These are phyloP conservation scores for Leptodontidium sp. DNA, from an alignment of 2,329 filamentous ascomycete genomes.

Conservation along the genomic window DNA sequence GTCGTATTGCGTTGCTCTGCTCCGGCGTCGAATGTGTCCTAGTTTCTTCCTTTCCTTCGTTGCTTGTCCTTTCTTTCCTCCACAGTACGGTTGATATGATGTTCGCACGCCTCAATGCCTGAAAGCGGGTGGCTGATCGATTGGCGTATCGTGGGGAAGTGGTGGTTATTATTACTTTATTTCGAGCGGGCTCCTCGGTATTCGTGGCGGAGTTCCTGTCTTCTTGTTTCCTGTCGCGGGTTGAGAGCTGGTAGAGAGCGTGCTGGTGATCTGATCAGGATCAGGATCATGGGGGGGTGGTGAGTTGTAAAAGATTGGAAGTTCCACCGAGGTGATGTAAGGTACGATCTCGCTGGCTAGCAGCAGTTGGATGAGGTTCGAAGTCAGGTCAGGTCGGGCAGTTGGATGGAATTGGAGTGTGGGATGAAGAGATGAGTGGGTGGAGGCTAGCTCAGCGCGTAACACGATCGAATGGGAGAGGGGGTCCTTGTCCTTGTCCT, in stretches of 20 bases:
- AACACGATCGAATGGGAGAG: slow-evolving; percentile 36
- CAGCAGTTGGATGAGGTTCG: slow-evolving; percentile 38
- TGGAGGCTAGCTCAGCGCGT: slow-evolving; percentile 33
- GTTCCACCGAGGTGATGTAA: slow-evolving; percentile 30
- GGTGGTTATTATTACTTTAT: slow-evolving; percentile 35
- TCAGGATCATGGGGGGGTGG: slow-evolving; percentile 31
- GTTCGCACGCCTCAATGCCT: slow-evolving; percentile 22
- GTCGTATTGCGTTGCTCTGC: slow-evolving; percentile 28
- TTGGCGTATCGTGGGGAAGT: slow-evolving; percentile 28
- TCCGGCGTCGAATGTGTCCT: slow-evolving; percentile 15
- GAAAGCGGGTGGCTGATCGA: slow-evolving; percentile 23
- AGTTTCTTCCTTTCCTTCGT: background rate
- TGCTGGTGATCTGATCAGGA: slow-evolving; percentile 30
- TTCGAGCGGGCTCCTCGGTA: slow-evolving; percentile 11
- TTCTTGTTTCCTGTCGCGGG: slow-evolving; percentile 13
- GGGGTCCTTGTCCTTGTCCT: slow-evolving; percentile 15
- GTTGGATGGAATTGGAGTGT: slow-evolving; percentile 21
- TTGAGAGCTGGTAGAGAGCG: slow-evolving; percentile 22
- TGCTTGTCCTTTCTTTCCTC: slow-evolving; percentile 10
- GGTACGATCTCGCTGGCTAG: slow-evolving; percentile 37
- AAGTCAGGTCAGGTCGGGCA: background rate
- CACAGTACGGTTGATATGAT: background rate
- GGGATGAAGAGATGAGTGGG: slow-evolving; percentile 25
- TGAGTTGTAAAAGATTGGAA: slow-evolving; percentile 24
- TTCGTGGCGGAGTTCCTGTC: slow-evolving; percentile 7